Evolutionary conservation across 78 protist species (phyloP).

Genomic region (Ministeria vibrans): DNA sequence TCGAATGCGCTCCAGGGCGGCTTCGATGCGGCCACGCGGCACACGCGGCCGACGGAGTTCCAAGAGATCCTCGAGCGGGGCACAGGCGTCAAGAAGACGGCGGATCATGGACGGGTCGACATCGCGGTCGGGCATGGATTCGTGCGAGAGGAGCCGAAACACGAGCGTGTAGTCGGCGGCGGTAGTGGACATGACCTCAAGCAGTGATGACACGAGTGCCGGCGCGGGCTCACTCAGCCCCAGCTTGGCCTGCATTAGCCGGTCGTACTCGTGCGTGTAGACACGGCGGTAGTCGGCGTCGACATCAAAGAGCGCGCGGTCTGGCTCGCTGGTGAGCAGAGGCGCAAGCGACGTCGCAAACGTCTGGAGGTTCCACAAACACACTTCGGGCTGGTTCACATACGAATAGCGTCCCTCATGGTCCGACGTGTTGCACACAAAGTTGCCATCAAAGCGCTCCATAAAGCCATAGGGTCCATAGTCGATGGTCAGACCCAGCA

Average conservation of each 20-base stretch:
- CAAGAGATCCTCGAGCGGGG: too few species aligned
- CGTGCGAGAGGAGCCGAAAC: constrained; percentile 21
- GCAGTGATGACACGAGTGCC: neutral
- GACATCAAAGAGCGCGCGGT: neutral
- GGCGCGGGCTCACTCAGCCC: neutral
- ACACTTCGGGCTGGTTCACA: constrained; percentile 13
- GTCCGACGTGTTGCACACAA: constrained; percentile 35
- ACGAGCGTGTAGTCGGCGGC: constrained; percentile 13
- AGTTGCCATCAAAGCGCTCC: constrained; percentile 10
- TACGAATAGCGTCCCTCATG: constrained; percentile 31
- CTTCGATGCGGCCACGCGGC: too few species aligned
- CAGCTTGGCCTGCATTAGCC: neutral
- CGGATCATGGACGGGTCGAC: too few species aligned
- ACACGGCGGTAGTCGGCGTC: neutral
- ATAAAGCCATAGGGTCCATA: constrained; percentile 84
- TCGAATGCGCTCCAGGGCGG: too few species aligned
- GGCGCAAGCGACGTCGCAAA: constrained; percentile 8
- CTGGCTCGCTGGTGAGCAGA: neutral
- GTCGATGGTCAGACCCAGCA: constrained; percentile 70
- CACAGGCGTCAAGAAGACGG: too few species aligned
- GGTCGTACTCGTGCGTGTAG: neutral
- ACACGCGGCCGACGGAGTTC: too few species aligned
- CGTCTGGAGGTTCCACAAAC: constrained; percentile 31
- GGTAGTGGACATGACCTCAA: neutral
- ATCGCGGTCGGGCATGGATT: too few species aligned